phyloP scores from a whole-genome alignment of 2,329 filamentous ascomycete species.

The Claviceps fusiformis region DNA sequence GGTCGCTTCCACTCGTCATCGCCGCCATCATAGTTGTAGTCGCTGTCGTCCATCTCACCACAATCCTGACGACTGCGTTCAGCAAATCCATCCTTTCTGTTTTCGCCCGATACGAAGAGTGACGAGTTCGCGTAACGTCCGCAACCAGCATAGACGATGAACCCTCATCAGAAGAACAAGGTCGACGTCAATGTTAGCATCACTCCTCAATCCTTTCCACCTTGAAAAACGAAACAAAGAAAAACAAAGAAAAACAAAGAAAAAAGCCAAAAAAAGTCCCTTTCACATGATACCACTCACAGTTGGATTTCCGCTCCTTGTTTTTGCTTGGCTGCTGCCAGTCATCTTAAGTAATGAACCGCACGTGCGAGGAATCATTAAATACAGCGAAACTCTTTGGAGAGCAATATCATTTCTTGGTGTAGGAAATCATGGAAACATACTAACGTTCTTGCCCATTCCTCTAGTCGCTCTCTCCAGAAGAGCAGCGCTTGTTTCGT shows the following conservation, averaged over 20 bases:
- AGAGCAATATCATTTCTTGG: not conserved
- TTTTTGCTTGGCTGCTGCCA: not conserved
- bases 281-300: not conserved
- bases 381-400: not conserved
- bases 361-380: not conserved
- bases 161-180: constrained; percentile 97
- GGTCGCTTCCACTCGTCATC: not conserved
- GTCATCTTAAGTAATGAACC: not conserved
- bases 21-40: not conserved
- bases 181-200: constrained; percentile 82
- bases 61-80: not conserved
- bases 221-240: too few relatives aligned
- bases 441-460: not conserved
- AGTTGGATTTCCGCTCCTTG: not conserved
- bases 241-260: too few relatives aligned
- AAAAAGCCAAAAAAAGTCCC: not conserved
- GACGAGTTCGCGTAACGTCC: not conserved
- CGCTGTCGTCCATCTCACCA: not conserved
- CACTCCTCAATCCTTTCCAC: not conserved
- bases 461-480: constrained; percentile 69
- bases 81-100: not conserved
- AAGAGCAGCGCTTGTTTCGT: constrained; percentile 92
- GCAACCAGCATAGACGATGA: constrained; percentile 44
- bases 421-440: not conserved
- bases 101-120: not conserved